Evolutionary conservation across 129 eudicot genomes (phyloP), one percentile per base, ranked within the genome.

Genomic region (Helianthus tuberosus): DNA sequence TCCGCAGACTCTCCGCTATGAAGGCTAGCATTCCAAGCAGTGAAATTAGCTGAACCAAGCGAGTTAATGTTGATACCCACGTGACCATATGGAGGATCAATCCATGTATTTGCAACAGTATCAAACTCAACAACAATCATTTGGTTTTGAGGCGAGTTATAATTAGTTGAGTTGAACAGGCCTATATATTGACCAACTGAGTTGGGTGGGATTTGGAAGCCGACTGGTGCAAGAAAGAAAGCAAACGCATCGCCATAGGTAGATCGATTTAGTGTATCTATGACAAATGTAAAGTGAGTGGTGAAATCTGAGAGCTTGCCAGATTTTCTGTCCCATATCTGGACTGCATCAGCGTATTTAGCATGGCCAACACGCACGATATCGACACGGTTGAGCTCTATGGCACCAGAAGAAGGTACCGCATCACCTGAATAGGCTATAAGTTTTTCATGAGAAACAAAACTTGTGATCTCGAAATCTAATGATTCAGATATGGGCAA

Each of bases 41-140:
- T 59, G 46, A 32, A 46, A 16, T 16, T 16, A 49, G 39, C 41
- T 0, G 63, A 74, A 32, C 1, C 0, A 7, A 64, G 25, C 1
- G 71, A 74, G 43, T 74, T 74, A 14, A 15, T 32, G 64, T 74
- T 74, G 61, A 74, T 74, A 49, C 78, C 71, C 53, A 49, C 71
- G 12, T 74, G 78, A 12, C 9, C 15, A 50, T 0, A 17, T 4
- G 71, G 72, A 11, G 78, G 78, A 35, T 74, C 78, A 43, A 43
- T 43, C 71, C 62, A 48, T 16, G 14, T 35, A 29, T 74, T 5
- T 5, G 44, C 2, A 7, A 2, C 6, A 11, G 78, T 5, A 49
- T 74, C 78, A 17, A 74, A 74, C 78, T 74, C 78, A 7, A 63
- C 17, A 3, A 63, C 5, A 11, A 74, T 5, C 35, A 74, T 74